Percentiles rank a stretch among this genome's conserved stretches.
Conservation (phyloP, 306 rosid species). For the Acacia acuminata region DNA sequence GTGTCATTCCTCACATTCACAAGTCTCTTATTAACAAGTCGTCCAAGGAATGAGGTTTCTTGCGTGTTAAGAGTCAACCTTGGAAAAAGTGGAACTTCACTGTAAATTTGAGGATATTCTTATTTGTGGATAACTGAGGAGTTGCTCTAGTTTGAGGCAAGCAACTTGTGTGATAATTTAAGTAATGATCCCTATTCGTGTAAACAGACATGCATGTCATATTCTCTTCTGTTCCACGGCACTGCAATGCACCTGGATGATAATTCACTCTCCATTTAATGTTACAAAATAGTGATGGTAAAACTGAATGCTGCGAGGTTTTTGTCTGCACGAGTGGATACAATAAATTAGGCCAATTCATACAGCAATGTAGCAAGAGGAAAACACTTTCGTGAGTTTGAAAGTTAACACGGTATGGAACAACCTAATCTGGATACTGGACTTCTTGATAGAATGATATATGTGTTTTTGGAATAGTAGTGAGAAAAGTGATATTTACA, state of each 20-base stretch:
- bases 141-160: conserved; percentile 26
- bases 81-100: conserved; percentile 12
- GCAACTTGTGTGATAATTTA: conserved; percentile 5
- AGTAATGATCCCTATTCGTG: not conserved
- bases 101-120: conserved; percentile 30
- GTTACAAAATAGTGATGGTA: not conserved
- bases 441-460: too few relatives aligned
- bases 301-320: not conserved
- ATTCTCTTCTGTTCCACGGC: not conserved
- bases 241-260: too few relatives aligned
- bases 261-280: not conserved
- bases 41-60: conserved; percentile 54
- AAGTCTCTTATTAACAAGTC: conserved; percentile 81
- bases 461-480: too few relatives aligned
- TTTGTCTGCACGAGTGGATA: too few relatives aligned
- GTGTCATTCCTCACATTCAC: conserved; percentile 83
- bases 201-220: conserved; percentile 2
- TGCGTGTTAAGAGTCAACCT: not conserved
- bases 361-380: too few relatives aligned
- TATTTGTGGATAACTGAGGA: conserved; percentile 28
- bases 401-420: too few relatives aligned
- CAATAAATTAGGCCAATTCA: too few relatives aligned
- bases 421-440: too few relatives aligned
- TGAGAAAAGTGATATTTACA: too few relatives aligned
- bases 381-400: too few relatives aligned